Percentiles rank a stretch among this genome's conserved stretches.
phyloP scores from a whole-genome alignment of 164 flowering plant species.

The Berberis vulgaris region DNA sequence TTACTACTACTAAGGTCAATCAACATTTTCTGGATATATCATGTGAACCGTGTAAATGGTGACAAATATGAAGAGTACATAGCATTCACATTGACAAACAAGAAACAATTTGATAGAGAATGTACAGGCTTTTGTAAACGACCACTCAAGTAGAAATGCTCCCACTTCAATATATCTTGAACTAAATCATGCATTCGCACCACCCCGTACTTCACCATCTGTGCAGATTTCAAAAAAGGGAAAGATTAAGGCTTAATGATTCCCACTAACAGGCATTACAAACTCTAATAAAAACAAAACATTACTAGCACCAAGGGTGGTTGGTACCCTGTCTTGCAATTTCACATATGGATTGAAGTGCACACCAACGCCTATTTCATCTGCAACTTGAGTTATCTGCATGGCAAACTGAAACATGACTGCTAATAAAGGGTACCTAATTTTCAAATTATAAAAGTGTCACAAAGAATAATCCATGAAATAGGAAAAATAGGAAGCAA shows the following conservation, averaged over 20 bases:
- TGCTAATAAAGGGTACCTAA: background rate
- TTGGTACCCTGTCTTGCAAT: conserved; percentile 50
- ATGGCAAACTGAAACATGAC: conserved; percentile 8
- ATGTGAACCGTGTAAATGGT: background rate
- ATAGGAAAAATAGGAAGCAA: background rate
- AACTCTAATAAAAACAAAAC: background rate
- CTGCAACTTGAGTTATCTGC: conserved; percentile 69
- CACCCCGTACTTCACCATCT: conserved; percentile 90
- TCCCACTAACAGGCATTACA: background rate
- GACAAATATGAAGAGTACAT: background rate
- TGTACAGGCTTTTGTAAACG: conserved; percentile 90
- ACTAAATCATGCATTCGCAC: conserved; percentile 81
- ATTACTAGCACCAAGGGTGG: background rate
- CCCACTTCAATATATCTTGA: conserved; percentile 68
- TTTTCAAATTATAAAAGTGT: background rate
- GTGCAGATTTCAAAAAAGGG: conserved; percentile 7
- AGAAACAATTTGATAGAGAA: background rate
- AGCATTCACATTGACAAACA: background rate
- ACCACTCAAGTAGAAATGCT: conserved; percentile 80
- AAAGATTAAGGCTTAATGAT: background rate
- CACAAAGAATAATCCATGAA: background rate
- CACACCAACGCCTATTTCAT: conserved; percentile 80
- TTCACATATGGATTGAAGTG: conserved; percentile 88
- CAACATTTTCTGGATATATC: too few relatives aligned
- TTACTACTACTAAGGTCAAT: too few relatives aligned